phyloP scores from a whole-genome alignment of 352 stramenopile species.

The Aphanomyces astaci region DNA sequence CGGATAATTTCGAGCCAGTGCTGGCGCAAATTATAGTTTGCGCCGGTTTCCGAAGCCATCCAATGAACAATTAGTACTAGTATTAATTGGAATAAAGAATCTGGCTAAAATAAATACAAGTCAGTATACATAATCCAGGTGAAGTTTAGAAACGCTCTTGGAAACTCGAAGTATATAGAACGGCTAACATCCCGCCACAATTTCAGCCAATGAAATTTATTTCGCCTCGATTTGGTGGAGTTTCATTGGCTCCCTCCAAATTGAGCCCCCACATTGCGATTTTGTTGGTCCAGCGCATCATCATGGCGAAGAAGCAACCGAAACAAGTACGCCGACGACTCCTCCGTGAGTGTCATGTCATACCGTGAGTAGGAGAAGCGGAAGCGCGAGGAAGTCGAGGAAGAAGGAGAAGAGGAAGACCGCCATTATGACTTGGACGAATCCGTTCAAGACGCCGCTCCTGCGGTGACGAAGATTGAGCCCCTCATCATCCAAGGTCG shows the following conservation, averaged over 20 bases:
- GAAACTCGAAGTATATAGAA: background rate
- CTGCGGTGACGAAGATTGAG: background rate
- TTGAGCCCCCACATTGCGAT: background rate
- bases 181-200: no score
- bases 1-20: no score
- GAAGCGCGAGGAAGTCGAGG: conserved; percentile 4
- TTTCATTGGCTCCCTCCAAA: conserved; percentile 10
- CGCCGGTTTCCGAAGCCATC: no score
- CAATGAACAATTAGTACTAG: no score
- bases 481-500: conserved; percentile 2
- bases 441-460: background rate
- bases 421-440: conserved; percentile 2
- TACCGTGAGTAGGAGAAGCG: conserved; percentile 15
- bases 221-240: background rate
- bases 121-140: no score
- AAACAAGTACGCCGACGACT: background rate
- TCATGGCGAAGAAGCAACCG: background rate
- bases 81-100: no score
- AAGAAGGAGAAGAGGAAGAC: conserved; percentile 1
- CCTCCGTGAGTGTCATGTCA: background rate
- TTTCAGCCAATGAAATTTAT: conserved; percentile 11
- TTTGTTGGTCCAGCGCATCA: conserved; percentile 1
- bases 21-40: no score
- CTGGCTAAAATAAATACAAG: no score
- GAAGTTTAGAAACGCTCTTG: background rate